Conservation (phyloP, 306 rosid species). For the Luffa acutangula region DNA sequence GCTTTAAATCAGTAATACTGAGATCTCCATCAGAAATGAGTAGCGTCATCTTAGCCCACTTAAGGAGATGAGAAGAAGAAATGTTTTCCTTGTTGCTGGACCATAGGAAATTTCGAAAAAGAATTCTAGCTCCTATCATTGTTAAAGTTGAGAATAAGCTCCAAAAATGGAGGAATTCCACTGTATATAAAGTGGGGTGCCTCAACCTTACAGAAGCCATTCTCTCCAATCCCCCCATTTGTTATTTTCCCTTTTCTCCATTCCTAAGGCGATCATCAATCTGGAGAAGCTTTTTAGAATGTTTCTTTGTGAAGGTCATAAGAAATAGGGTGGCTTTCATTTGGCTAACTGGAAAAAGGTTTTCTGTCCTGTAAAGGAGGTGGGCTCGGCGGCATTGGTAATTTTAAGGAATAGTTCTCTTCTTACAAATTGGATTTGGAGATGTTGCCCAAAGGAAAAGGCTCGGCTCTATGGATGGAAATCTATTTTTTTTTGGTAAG, state of each 20-base stretch:
- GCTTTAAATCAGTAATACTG: too few relatives aligned
- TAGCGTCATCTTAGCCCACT: too few relatives aligned
- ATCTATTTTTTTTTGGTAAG: too few relatives aligned
- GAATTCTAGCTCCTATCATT: too few relatives aligned
- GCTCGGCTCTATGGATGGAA: too few relatives aligned
- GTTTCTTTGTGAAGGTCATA: not conserved
- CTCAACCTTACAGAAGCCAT: not conserved
- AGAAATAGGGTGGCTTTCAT: not conserved
- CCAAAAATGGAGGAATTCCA: not conserved
- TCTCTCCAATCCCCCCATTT: not conserved
- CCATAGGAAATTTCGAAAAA: too few relatives aligned
- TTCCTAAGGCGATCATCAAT: too few relatives aligned
- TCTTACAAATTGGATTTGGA: too few relatives aligned
- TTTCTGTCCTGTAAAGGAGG: not conserved
- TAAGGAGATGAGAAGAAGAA: too few relatives aligned
- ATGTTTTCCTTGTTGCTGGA: too few relatives aligned
- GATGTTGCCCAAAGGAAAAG: too few relatives aligned
- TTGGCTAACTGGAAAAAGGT: not conserved
- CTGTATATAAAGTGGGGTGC: not conserved
- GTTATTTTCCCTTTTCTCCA: not conserved
- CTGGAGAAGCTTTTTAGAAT: not conserved
- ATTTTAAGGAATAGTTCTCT: not conserved
- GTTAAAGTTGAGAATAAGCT: not conserved
- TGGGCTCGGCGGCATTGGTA: not conserved
- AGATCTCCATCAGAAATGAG: too few relatives aligned